Conservation (phyloP, 352 stramenopile species). For the Pythium brachiatum region DNA sequence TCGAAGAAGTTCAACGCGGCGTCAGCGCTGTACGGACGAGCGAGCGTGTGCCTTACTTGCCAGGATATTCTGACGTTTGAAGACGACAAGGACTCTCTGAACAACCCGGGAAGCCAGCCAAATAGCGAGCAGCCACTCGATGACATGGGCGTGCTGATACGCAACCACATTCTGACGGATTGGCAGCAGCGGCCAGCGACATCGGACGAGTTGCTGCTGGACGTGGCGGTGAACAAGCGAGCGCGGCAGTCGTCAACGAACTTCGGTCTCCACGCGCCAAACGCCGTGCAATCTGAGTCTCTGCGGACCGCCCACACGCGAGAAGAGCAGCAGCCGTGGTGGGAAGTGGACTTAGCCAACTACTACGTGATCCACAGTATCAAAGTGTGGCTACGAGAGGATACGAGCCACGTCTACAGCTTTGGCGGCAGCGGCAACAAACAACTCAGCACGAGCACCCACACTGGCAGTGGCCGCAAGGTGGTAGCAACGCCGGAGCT, state of each 20-base stretch:
- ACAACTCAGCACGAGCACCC: neutral
- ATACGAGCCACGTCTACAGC: conserved; percentile 18
- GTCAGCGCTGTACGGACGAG: conserved; percentile 26
- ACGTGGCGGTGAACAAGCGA: conserved; percentile 27
- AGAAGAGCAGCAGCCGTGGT: conserved; percentile 32
- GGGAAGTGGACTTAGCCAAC: conserved; percentile 34
- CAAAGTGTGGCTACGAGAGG: conserved; percentile 31
- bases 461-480: neutral
- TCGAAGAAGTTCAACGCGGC: conserved; percentile 30
- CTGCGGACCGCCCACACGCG: conserved; percentile 27
- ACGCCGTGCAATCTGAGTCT: conserved; percentile 18
- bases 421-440: conserved; percentile 1
- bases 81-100: conserved; percentile 17
- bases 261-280: conserved; percentile 24
- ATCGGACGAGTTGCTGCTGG: conserved; percentile 20
- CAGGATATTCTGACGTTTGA: conserved; percentile 30
- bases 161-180: conserved; percentile 5
- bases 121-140: conserved; percentile 8
- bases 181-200: conserved; percentile 13
- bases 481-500: conserved; percentile 10
- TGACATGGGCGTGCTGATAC: conserved; percentile 27
- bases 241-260: conserved; percentile 32
- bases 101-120: neutral
- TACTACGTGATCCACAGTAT: conserved; percentile 32
- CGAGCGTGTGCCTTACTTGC: conserved; percentile 28